phyloP scores from a whole-genome alignment of 129 eudicot genomes.

The Kitagawia praeruptora region DNA sequence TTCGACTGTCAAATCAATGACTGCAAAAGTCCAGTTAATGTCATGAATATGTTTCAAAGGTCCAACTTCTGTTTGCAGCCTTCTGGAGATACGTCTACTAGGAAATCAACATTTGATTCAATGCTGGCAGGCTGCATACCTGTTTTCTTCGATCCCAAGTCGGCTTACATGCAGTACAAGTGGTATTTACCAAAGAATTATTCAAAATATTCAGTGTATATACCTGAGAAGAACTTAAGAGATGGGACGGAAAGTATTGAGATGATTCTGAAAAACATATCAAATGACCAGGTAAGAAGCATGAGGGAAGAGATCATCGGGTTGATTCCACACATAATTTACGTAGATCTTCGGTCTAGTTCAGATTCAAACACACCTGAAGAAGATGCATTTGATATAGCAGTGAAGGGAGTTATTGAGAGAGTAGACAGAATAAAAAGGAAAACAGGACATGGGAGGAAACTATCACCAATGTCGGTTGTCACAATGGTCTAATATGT shows the following conservation, averaged over 20 bases:
- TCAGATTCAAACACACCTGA: not conserved
- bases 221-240: conserved; percentile 35
- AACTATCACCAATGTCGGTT: not conserved
- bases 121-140: conserved; percentile 63
- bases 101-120: conserved; percentile 53
- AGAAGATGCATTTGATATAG: conserved; percentile 5
- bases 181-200: conserved; percentile 47
- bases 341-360: conserved; percentile 28
- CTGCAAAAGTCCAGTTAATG: conserved; percentile 34
- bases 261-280: conserved; percentile 23
- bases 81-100: conserved; percentile 42
- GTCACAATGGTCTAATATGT: too few species aligned
- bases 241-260: conserved; percentile 23
- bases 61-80: conserved; percentile 55
- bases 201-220: conserved; percentile 42
- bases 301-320: conserved; percentile 48
- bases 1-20: conserved; percentile 21
- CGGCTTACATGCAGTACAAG: conserved; percentile 41
- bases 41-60: conserved; percentile 37
- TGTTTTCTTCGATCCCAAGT: conserved; percentile 43
- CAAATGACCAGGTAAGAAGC: conserved; percentile 23
- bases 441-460: not conserved
- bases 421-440: not conserved
- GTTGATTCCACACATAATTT: conserved; percentile 40
- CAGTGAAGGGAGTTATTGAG: not conserved